These are phyloP conservation scores for Apiospora hydei DNA, from an alignment of 2,329 filamentous ascomycete species.

Conservation along the genomic window DNA sequence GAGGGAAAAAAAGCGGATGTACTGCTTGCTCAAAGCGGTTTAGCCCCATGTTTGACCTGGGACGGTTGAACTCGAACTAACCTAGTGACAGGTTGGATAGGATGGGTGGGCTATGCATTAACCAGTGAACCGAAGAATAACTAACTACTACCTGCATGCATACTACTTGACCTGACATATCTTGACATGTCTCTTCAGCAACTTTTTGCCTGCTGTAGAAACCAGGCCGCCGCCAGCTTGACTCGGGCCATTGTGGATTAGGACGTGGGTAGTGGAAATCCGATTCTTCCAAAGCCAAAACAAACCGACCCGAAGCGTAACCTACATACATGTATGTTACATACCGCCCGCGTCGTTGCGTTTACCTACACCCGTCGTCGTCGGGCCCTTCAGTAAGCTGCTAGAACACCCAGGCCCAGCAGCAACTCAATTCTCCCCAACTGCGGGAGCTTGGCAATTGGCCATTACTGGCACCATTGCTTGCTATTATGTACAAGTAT, in stretches of 20 bases:
- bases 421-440: slow-evolving; percentile 9
- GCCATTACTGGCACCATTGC: not conserved
- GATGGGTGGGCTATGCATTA: slow-evolving; percentile 2
- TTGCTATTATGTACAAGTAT: not conserved
- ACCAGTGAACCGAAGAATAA: not conserved
- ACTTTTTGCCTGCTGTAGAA: not conserved
- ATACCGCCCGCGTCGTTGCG: not conserved
- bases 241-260: not conserved
- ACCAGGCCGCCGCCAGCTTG: not conserved
- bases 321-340: too few relatives aligned
- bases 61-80: slow-evolving; percentile 18
- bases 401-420: not conserved
- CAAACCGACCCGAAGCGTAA: too few relatives aligned
- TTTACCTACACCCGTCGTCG: not conserved
- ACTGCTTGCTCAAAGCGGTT: slow-evolving; percentile 17
- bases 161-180: not conserved
- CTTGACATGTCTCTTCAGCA: slow-evolving; percentile 18
- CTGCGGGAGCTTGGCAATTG: not conserved
- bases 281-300: not conserved
- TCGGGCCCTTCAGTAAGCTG: not conserved
- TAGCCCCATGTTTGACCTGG: slow-evolving; percentile 2
- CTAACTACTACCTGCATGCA: not conserved
- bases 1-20: slow-evolving; percentile 13
- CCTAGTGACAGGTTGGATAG: not conserved
- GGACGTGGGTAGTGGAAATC: not conserved